phyloP scores from a whole-genome alignment of 257 asterid genomes.

The Solanum chilense region DNA sequence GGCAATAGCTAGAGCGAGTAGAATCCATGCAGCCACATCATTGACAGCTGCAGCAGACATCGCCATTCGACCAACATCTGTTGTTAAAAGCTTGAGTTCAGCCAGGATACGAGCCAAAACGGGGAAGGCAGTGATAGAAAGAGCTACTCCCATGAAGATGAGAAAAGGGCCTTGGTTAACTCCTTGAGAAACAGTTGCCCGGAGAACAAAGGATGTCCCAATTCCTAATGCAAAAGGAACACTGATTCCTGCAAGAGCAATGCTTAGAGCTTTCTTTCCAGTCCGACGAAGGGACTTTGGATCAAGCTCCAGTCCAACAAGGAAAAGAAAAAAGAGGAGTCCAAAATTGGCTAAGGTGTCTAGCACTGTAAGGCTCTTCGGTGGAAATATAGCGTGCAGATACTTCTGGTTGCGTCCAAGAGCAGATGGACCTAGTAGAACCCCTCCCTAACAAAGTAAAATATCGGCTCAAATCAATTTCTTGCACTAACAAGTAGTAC shows the following conservation, averaged over 20 bases:
- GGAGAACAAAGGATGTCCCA: slow-evolving; percentile 51
- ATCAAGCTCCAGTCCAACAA: slow-evolving; percentile 67
- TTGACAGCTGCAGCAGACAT: slow-evolving; percentile 87
- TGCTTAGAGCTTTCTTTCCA: slow-evolving; percentile 49
- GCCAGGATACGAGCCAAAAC: slow-evolving; percentile 84
- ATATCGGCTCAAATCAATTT: background rate
- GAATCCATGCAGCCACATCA: slow-evolving; percentile 78
- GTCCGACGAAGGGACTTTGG: slow-evolving; percentile 35
- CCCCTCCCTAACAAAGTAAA: slow-evolving; percentile 49
- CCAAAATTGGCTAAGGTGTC: slow-evolving; percentile 80
- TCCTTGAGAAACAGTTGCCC: slow-evolving; percentile 33
- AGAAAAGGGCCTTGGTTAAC: slow-evolving; percentile 37
- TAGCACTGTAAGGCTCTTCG: slow-evolving; percentile 53
- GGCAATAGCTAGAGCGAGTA: slow-evolving; percentile 68
- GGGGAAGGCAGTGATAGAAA: slow-evolving; percentile 80
- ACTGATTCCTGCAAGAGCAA: slow-evolving; percentile 68
- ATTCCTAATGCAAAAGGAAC: slow-evolving; percentile 66
- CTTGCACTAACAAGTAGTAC: background rate
- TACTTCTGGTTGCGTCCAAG: slow-evolving; percentile 44
- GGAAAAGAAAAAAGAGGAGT: slow-evolving; percentile 64
- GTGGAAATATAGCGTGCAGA: slow-evolving; percentile 52
- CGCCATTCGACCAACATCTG: slow-evolving; percentile 66
- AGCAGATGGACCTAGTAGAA: slow-evolving; percentile 82
- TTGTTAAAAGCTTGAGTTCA: slow-evolving; percentile 68
- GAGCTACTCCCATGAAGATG: slow-evolving; percentile 81